Base-by-base conservation (phyloP, 768 basidiomycete genomes). In the Mrakia frigida region DNA sequence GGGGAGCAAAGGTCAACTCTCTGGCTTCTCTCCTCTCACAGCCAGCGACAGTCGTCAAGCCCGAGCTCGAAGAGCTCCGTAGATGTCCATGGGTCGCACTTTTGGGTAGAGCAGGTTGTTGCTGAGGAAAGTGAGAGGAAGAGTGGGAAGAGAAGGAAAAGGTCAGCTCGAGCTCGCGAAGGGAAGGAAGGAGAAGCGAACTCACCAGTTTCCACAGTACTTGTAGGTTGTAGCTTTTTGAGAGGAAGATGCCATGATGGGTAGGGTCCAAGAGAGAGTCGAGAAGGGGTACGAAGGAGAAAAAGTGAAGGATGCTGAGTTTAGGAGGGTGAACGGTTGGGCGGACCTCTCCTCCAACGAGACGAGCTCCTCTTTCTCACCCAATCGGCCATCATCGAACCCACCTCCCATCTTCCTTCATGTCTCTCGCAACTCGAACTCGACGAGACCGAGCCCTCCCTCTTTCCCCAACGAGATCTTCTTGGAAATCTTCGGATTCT, bases 71-170 rank as follows among this genome's bases (percentile, higher is more conserved):
- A 61, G 53, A 61, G 28, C 61, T 33, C 33, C 4, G 14, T 1
- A 37, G 37, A 2, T 50, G 46, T 21, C 13, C 16, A 7, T 16
- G 33, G 37, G 33, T 39, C 43, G 50, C 25, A 78, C 77, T 52
- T 78, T 78, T 13, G 77, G 77, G 41, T 78, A 78, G 23, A 78
- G 68, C 6, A 78, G 56, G 59, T 78, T 78, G 61, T 78, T 78
- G 73, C 77, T 78, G 53, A 37, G 31, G 31, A 25, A 16, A n/a
- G n/a, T n/a, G n/a, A n/a, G 41, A 46, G 14, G 35, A 28, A 18
- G 76, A 10, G 41, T 39, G 46, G n/a, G 41, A 61, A n/a, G 2
- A 35, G 10, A 60, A 52, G 53, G 21, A 39, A 37, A 23, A 25
- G 43, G n/a, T 31, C 25, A 67, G 43, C 46, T 7, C 43, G n/a